A percentile compares a stretch with the other conserved stretches of the same genome.
Conservation (phyloP, 257 asterid species). For the Solanum ahanhuiri region DNA sequence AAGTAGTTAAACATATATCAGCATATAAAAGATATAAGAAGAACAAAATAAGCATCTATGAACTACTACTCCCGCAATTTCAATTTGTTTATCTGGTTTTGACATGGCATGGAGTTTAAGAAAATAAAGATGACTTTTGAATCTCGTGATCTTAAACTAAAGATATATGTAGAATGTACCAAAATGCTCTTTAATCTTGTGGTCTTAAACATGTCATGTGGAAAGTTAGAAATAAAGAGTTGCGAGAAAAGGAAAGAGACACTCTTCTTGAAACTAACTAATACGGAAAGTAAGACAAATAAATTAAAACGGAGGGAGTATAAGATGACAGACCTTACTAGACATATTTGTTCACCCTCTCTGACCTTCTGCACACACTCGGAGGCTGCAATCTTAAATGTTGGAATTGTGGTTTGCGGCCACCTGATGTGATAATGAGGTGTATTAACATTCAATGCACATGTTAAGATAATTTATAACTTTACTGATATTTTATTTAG, state of each 20-base stretch:
- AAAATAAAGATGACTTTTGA: neutral
- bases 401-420: conserved; percentile 75
- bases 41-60: neutral
- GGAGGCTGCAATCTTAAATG: conserved; percentile 55
- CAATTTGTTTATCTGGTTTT: neutral
- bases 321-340: conserved; percentile 56
- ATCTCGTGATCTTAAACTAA: neutral
- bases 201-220: neutral
- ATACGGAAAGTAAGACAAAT: neutral
- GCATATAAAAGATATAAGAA: conserved; percentile 17
- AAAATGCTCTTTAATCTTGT: neutral
- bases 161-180: neutral
- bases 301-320: neutral
- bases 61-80: neutral
- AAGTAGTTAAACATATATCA: conserved; percentile 17
- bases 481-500: neutral
- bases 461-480: neutral
- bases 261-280: neutral
- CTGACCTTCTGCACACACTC: conserved; percentile 48
- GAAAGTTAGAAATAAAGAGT: neutral
- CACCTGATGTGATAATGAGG: conserved; percentile 43
- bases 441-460: neutral
- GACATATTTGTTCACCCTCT: conserved; percentile 71
- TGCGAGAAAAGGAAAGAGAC: neutral
- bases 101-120: neutral